Conservation (phyloP, 371 early-diverging fungal genomes). For the Cokeromyces recurvatus region DNA sequence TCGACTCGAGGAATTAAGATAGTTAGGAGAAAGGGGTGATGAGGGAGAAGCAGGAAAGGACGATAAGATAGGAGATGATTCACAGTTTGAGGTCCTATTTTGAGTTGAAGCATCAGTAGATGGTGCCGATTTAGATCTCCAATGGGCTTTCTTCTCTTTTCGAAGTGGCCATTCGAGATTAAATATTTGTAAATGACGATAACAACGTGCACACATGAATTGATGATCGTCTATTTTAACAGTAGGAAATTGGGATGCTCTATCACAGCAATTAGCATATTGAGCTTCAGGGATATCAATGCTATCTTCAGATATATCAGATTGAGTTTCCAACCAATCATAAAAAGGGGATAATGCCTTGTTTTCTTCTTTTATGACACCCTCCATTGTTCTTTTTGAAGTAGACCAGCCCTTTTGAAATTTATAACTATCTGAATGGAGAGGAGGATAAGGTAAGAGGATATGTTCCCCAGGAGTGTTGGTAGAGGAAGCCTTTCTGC, state of each 20-base stretch:
- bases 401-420: neutral
- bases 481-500: too few species aligned
- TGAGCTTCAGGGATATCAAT: neutral
- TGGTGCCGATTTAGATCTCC: too few species aligned
- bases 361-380: too few species aligned
- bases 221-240: neutral
- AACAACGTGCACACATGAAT: constrained; percentile 16
- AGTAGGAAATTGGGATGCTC: neutral
- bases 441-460: neutral
- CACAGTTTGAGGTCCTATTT: too few species aligned
- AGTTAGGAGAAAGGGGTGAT: too few species aligned
- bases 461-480: neutral
- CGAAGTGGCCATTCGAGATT: constrained; percentile 14
- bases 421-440: neutral
- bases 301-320: neutral
- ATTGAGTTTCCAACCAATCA: constrained; percentile 9
- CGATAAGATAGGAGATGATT: too few species aligned
- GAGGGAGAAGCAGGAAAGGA: too few species aligned
- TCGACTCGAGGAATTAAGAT: too few species aligned
- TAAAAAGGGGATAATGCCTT: too few species aligned
- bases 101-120: too few species aligned
- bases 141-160: neutral
- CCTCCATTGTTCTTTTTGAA: neutral
- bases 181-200: constrained; percentile 21
- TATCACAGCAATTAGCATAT: neutral